Base-by-base conservation (phyloP, 768 basidiomycete genomes). In the Collybia sp. region DNA sequence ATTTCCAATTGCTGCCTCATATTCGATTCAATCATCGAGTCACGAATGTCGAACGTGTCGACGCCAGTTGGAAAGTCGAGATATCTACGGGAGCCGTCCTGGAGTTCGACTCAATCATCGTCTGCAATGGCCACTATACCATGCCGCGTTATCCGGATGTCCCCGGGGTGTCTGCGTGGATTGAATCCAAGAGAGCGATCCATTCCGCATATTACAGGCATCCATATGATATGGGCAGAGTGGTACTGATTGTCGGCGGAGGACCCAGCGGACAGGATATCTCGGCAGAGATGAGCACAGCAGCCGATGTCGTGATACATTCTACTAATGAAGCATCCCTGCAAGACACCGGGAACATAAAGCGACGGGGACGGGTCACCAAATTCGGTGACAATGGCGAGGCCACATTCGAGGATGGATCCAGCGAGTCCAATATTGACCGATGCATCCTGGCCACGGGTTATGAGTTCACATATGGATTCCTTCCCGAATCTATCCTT, bases 61-160 rank as follows among this genome's bases (percentile, higher is more conserved):
- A 56, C 0, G 47, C 50, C 2, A 60, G 64, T 48, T 87, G 86
- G 85, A 62, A 60, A 20, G 67, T 84, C n/a, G 60, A 65, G 2
- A 50, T 73, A 8, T 64, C 64, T 5, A 62, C 63, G 0, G 55
- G 54, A 10, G 66, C 72, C 34, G 46, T 51, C 11, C 46, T 62
- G 13, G 44, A 60, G 1, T 88, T 81, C 51, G 85, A 92, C 53
- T 67, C 78, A n/a, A 58, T 92, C 32, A 60, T 92, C 20, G 72
- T 89, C 20, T 84, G 84, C 36, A 91, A 87, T 47, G 90, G 90
- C 0, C 88, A 89, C 58, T 82, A 86, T 58, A 71, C 70, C 35
- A 53, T 74, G 8, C 90, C 90, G 1, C 75, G 77, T 15, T 75
- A 79, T 47, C 88, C 88, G 2, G 48, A 64, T 36, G 71, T 72